Evolutionary conservation across 2,329 filamentous ascomycete species (phyloP).

Genomic region (Ophiostoma australiae): DNA sequence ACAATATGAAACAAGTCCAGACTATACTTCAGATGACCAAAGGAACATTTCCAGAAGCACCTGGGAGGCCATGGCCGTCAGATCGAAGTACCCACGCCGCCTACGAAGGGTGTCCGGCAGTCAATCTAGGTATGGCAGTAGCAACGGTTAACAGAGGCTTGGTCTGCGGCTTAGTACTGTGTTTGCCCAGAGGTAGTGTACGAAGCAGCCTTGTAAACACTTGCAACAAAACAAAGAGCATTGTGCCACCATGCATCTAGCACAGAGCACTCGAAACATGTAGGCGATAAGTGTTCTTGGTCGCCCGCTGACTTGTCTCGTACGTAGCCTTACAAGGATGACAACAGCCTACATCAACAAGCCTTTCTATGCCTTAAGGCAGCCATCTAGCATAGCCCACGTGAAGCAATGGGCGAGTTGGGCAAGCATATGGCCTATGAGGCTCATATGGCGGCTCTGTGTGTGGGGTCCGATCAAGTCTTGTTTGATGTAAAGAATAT

Average conservation of each 20-base stretch:
- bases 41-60: neutral
- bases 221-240: too few relatives aligned
- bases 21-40: neutral
- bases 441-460: neutral
- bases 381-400: neutral
- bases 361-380: neutral
- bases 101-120: neutral
- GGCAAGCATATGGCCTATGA: neutral
- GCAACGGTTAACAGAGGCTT: neutral
- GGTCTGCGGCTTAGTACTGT: neutral
- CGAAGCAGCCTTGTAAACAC: too few relatives aligned
- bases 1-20: neutral
- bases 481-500: neutral
- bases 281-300: neutral
- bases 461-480: neutral
- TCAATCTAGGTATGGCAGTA: neutral
- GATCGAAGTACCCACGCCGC: neutral
- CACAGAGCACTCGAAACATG: neutral
- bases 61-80: neutral
- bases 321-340: too few relatives aligned
- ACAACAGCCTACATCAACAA: too few relatives aligned
- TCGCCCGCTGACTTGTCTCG: neutral
- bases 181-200: neutral
- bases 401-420: too few relatives aligned
- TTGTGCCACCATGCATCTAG: neutral